These are phyloP conservation scores for Gentiana dahurica DNA, from an alignment of 257 asterid species.

Conservation along the genomic window DNA sequence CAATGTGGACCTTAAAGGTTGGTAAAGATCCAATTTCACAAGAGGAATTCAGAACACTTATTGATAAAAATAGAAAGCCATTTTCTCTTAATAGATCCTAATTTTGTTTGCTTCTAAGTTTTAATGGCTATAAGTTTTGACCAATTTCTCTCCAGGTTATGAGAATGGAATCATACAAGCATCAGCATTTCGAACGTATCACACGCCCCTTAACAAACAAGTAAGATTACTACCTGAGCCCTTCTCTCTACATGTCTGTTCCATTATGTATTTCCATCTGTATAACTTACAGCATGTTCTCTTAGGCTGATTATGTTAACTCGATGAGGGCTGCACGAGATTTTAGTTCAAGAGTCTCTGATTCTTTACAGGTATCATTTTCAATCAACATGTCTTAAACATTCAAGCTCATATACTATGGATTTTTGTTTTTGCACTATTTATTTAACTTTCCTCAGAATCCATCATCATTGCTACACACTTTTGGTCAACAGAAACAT, in stretches of 20 bases:
- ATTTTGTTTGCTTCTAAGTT: conserved; percentile 4
- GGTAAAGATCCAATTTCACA: conserved; percentile 1
- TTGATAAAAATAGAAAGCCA: neutral
- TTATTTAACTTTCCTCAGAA: too few species aligned
- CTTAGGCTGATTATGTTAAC: conserved; percentile 75
- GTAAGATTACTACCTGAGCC: conserved; percentile 19
- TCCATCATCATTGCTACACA: too few species aligned
- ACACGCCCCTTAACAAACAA: conserved; percentile 94
- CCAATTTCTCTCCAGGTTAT: conserved; percentile 40
- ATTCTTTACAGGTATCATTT: conserved; percentile 59
- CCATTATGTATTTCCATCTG: neutral
- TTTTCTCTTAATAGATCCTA: neutral
- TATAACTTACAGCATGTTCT: conserved; percentile 5
- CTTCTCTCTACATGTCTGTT: neutral
- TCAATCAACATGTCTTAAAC: too few species aligned
- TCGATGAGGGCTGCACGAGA: conserved; percentile 97
- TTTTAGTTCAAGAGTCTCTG: conserved; percentile 75
- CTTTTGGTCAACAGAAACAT: too few species aligned
- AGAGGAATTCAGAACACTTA: neutral
- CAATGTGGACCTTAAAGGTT: conserved; percentile 82
- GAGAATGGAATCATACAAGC: conserved; percentile 70
- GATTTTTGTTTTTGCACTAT: too few species aligned
- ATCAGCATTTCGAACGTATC: conserved; percentile 92
- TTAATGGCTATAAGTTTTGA: conserved; percentile 8
- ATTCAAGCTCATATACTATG: neutral